Conservation (phyloP, 2,329 filamentous ascomycete genomes). For the Metarhizium sp. region DNA sequence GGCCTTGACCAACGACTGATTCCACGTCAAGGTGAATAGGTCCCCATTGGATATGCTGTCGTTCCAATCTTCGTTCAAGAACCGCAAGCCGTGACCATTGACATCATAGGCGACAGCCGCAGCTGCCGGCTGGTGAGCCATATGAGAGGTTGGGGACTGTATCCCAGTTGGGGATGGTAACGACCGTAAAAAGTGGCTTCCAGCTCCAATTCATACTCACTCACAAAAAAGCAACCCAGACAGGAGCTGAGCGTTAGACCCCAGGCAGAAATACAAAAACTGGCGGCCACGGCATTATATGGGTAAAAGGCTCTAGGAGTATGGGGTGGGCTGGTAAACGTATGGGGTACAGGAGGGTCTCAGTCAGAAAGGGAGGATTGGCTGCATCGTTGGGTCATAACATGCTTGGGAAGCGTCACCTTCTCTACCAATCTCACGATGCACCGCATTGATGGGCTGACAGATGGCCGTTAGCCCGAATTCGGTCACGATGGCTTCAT, state of each 20-base stretch:
- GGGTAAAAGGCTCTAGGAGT: conserved; percentile 4
- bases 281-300: conserved; percentile 13
- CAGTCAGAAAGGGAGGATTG: conserved; percentile 17
- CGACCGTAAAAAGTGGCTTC: not conserved
- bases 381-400: conserved; percentile 12
- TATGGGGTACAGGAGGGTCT: conserved; percentile 11
- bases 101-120: conserved; percentile 6
- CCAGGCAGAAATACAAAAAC: conserved; percentile 6
- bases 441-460: conserved; percentile 1
- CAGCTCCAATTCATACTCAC: conserved; percentile 3
- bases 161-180: conserved; percentile 3
- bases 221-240: not conserved
- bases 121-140: conserved; percentile 12
- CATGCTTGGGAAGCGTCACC: conserved; percentile 7
- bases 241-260: not conserved
- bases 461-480: conserved; percentile 5
- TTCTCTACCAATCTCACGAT: conserved; percentile 2
- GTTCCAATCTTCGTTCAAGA: conserved; percentile 25
- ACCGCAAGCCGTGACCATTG: conserved; percentile 19
- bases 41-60: conserved; percentile 22
- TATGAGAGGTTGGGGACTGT: conserved; percentile 5
- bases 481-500: conserved; percentile 13
- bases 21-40: conserved; percentile 20
- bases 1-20: conserved; percentile 15
- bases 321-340: not conserved